Base-by-base conservation (phyloP, 345 rosid genomes). In the Hypericum perforatum region DNA sequence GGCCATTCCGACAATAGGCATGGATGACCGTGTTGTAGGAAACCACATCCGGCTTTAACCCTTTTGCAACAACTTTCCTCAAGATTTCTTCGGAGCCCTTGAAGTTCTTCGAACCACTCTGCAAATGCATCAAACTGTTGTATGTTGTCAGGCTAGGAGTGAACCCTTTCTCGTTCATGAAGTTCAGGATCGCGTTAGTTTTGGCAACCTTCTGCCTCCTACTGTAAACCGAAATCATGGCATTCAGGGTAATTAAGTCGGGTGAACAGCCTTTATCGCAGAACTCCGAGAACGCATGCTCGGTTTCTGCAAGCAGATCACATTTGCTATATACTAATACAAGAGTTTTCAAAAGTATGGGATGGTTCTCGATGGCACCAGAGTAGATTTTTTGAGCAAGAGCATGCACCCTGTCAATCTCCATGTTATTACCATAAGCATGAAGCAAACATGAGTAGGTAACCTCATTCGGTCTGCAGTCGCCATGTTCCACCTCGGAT, bases 201-300 rank as follows among this genome's bases (percentile, higher is more conserved):
- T 88, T 77, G 43, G 66, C 49, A 49, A 76, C 63, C 96, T 85
- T 82, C 70, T 83, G 94, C 63, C 89, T 78, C 76, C 90, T 83
- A 53, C 98, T 94, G 60, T 92, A 88, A 39, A 88, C 77, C 0
- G 98, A 78, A 51, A 92, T 63, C 98, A 92, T 85, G 39, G 95
- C 85, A 68, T 92, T 92, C 37, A 92, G 70, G 41, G 98, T 87
- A 52, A 71, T 70, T 59, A 85, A 54, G 48, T 80, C 95, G 3
- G 87, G 90, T 15, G 88, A 76, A 70, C 78, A 70, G 8, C 96
- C 94, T 67, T 76, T 81, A 41, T 68, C 69, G 69, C 63, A 76
- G 49, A 92, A 78, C 75, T 85, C 83, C 12, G 57, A 59, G 77
- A 92, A 92, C 2, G 96, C 96, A 11, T 55, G 86, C 53, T 88